Evolutionary conservation across 805 yeast genomes (phyloP), one percentile per base, ranked within the genome.

Genomic region (Spathaspora arborariae): DNA sequence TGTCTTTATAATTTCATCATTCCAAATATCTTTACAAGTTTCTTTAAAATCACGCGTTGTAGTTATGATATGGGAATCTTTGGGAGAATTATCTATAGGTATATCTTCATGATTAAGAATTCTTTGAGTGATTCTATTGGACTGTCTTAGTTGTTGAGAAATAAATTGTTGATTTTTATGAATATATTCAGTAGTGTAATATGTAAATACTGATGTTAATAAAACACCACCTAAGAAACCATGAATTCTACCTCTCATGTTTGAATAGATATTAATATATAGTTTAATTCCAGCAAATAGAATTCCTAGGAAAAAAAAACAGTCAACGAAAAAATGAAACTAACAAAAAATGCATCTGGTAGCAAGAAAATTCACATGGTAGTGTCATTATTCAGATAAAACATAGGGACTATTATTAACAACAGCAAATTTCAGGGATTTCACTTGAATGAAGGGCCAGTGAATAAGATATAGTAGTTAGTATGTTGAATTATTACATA

Each of bases 1-100:
- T 48, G 78, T 75, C 39, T 68, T 71, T 47, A 84, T 74, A 45
- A 87, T 76, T 59, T 85, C 91, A 39, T 79, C 81, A 58, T 87
- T 84, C 96, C 96, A 87, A 37, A 86, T 72, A 57, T 87, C 95
- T 53, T 82, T 85, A 50, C 78, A 70, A 0, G 90, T 83, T 62
- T 88, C 90, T 8, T 57, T 57, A 26, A 80, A 50, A 20, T 66
- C 60, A 24, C 86, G 74, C 19, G 50, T 47, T 21, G 56, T 54
- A 30, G 49, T 38, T 33, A 48, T 45, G 11, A 51, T 50, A 24
- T 60, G 59, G 26, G 59, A 59, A 22, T 74, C 67, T 47, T 70
- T 63, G 48, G 80, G 80, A 18, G 69, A 58, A 40, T 70, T 59
- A 24, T 75, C 75, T 45, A 74, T 66, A 5, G 70, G 57, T 21